Evolutionary conservation across 352 stramenopile species (phyloP), one percentile per base, ranked within the genome.

Genomic region (Phytopythium sindhum): DNA sequence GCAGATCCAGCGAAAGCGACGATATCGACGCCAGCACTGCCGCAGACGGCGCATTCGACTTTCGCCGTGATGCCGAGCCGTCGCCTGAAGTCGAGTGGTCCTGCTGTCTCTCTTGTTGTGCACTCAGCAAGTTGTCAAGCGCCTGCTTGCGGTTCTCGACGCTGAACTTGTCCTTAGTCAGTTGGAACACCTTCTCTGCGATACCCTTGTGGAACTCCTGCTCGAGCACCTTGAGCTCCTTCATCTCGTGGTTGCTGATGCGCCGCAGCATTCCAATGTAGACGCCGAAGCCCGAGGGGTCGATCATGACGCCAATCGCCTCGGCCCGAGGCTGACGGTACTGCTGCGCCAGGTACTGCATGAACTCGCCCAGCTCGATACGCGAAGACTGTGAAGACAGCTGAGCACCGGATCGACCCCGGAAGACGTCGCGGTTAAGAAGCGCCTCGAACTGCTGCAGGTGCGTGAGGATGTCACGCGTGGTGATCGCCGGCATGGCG

Each of bases 121-220:
- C 59, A 78, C 41, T 61, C 15, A 92, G 66, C 37, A 91, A 42
- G 6, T 92, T 79, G 9, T 88, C 72, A 4, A 96, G 70, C 29
- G 87, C 87, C 24, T 81, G 73, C 64, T 91, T 74, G 19, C 85
- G 79, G 68, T 94, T 96, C 14, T 90, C 85, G 31, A 81, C 70
- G 57, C 82, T 93, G 64, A 94, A 96, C 47, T 93, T 93, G 33
- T 91, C 78, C 64, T 95, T 91, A 6, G 86, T 90, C 5, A 95
- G 65, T 54, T 91, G 78, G 67, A 95, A 95, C 19, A 93, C 82
- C 35, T 83, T 84, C 58, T 90, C 80, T 0, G 84, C 83, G 41
- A 95, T 85, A 50, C 80, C 84, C 14, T 82, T 79, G 61, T 92
- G 80, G 69, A 95, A 93, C 44, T 95, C 84, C 21, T 90, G 73